A percentile compares a stretch with the other conserved stretches of the same genome.
phyloP scores from a whole-genome alignment of 2,329 filamentous ascomycete species.

The Trichoderma lentiforme region DNA sequence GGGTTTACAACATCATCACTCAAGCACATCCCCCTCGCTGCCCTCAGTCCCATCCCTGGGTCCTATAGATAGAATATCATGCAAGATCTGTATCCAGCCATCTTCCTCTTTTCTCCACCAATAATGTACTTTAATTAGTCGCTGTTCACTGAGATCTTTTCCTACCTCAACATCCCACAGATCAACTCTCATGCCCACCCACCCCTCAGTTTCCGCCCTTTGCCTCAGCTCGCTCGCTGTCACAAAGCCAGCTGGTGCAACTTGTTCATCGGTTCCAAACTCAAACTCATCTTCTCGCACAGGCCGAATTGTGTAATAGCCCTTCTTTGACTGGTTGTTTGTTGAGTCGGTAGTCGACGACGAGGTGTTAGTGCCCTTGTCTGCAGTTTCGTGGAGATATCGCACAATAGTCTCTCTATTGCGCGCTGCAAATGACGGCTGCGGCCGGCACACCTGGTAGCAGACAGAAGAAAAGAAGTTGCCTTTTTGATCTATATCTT shows the following conservation, averaged over 20 bases:
- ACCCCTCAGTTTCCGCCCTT: background rate
- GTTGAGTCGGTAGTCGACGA: background rate
- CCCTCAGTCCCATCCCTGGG: background rate
- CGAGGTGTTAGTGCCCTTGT: background rate
- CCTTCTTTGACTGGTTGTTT: background rate
- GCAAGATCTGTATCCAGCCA: background rate
- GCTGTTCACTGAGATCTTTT: background rate
- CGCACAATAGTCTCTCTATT: background rate
- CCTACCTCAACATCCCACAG: background rate
- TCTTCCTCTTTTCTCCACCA: background rate
- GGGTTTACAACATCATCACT: background rate
- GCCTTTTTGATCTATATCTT: background rate
- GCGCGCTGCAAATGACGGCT: background rate
- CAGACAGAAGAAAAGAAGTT: background rate
- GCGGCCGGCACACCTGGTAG: background rate
- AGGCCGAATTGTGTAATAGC: background rate
- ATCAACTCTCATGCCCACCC: background rate
- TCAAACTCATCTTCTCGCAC: background rate
- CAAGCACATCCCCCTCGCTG: background rate
- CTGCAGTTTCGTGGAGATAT: background rate
- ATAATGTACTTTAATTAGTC: background rate
- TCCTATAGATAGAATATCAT: background rate
- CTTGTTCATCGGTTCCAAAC: background rate
- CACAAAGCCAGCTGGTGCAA: background rate
- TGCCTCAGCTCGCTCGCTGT: background rate